Evolutionary conservation across 768 basidiomycete species (phyloP), one percentile per base, ranked within the genome.

Genomic region (Calocera cornea): DNA sequence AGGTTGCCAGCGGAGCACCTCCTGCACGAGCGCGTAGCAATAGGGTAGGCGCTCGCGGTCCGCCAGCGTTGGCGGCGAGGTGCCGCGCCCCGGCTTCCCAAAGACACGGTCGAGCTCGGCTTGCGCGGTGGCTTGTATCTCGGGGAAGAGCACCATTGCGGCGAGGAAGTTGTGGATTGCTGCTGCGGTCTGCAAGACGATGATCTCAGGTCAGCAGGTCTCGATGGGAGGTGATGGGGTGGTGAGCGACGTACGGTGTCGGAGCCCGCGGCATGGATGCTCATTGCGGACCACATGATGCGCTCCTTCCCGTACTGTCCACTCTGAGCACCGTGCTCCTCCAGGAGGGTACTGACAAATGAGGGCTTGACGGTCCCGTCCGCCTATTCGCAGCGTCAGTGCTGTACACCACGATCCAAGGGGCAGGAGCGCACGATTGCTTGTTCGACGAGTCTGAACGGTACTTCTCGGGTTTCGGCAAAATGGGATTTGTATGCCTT

Each of bases 371-470:
- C 36, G 14, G 5, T 38, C 14, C 36, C 36, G 36, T 5, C 36
- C 7, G 36, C 36, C 36, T 38, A 14, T n/a, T n/a, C 36, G 36
- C 5, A 5, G 36, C 5, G 36, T 38, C 5, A 60, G 31, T 5
- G n/a, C n/a, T n/a, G n/a, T n/a, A n/a, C n/a, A 19, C 40, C 11
- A 10, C 40, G 40, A 19, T 19, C 11, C 40, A 19, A 41, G 10
- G 40, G 44, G 44, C 7, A 19, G 44, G 5, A 19, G 3, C 19
- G 24, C 24, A 3, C 44, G 24, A 47, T 17, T 60, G 14, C 2
- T 10, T 16, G 7, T 85, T 84, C 54, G 85, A 85, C 68, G 82
- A 84, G 41, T 79, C 78, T 72, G 82, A 78, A 11, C 86, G 86
- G 77, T 78, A 31, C 83, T 79, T 29, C 85, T 83, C 82, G 85